Evolutionary conservation across 768 basidiomycete genomes (phyloP).

Genomic region (Trametes sanguinea): DNA sequence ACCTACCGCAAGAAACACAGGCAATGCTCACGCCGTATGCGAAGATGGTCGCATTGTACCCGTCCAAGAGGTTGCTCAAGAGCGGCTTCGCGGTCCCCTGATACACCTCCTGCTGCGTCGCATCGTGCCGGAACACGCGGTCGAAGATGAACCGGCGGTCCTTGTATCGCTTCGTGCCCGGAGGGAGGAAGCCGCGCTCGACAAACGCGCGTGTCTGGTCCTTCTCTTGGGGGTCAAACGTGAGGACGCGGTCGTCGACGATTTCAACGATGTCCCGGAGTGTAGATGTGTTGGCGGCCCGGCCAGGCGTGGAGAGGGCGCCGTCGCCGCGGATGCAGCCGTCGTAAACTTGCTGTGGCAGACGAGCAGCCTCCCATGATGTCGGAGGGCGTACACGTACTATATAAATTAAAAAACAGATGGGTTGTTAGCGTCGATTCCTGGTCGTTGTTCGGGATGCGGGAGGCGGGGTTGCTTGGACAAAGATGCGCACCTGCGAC

Average conservation of each 20-base stretch:
- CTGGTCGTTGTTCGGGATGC: not conserved
- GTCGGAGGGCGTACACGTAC: constrained; percentile 92
- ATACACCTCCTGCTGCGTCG: constrained; percentile 86
- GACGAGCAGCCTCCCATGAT: constrained; percentile 78
- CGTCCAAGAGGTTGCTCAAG: constrained; percentile 82
- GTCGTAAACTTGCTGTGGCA: constrained; percentile 65
- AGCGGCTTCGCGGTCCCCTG: constrained; percentile 84
- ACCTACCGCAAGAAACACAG: not conserved
- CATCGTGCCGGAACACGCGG: constrained; percentile 80
- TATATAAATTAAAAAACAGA: constrained; percentile 32
- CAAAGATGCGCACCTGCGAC: constrained; percentile 64
- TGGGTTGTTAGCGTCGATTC: not conserved
- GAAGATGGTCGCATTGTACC: constrained; percentile 97
- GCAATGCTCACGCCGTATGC: constrained; percentile 84
- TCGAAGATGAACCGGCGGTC: constrained; percentile 98
- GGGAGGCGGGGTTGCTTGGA: not conserved
- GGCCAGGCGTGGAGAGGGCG: constrained; percentile 64
- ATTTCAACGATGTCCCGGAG: constrained; percentile 83
- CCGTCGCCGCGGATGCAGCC: constrained; percentile 79
- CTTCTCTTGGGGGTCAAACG: constrained; percentile 94
- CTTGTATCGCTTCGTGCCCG: constrained; percentile 92
- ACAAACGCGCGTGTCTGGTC: constrained; percentile 78
- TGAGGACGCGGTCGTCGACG: constrained; percentile 91
- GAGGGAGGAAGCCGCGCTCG: constrained; percentile 82
- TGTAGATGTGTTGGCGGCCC: constrained; percentile 52